These are phyloP conservation scores for Thelephora aurantiotincta DNA, from an alignment of 768 basidiomycete species.

Conservation along the genomic window DNA sequence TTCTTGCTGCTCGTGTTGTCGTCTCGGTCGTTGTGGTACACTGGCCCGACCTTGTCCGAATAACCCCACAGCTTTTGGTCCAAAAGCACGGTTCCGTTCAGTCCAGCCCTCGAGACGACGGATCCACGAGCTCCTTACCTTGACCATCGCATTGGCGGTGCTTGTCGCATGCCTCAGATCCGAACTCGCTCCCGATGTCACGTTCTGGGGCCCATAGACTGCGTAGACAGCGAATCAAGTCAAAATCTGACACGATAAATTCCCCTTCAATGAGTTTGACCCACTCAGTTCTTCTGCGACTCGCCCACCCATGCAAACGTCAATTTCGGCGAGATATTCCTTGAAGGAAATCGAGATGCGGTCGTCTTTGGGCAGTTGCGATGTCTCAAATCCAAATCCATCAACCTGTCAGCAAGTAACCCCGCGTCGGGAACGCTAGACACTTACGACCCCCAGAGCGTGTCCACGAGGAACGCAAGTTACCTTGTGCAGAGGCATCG, in stretches of 20 bases:
- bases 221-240: conserved; percentile 4
- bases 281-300: conserved; percentile 85
- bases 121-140: conserved; percentile 32
- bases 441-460: conserved; percentile 72
- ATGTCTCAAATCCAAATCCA: conserved; percentile 30
- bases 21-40: conserved; percentile 64
- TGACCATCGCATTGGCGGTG: conserved; percentile 79
- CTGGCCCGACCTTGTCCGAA: conserved; percentile 67
- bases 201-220: conserved; percentile 82
- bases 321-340: conserved; percentile 72
- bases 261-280: conserved; percentile 11
- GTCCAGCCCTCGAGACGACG: not conserved
- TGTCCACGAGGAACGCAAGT: conserved; percentile 95
- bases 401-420: conserved; percentile 1
- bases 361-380: conserved; percentile 67
- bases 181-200: conserved; percentile 85
- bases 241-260: too few relatives aligned
- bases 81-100: conserved; percentile 3
- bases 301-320: conserved; percentile 89
- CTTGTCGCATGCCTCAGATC: conserved; percentile 73
- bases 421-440: not conserved
- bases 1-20: conserved; percentile 59
- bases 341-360: conserved; percentile 54
- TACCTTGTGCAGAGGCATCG: conserved; percentile 95
- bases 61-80: conserved; percentile 55